phyloP scores from a whole-genome alignment of 257 asterid genomes.

The Paraleonurus japonicus region DNA sequence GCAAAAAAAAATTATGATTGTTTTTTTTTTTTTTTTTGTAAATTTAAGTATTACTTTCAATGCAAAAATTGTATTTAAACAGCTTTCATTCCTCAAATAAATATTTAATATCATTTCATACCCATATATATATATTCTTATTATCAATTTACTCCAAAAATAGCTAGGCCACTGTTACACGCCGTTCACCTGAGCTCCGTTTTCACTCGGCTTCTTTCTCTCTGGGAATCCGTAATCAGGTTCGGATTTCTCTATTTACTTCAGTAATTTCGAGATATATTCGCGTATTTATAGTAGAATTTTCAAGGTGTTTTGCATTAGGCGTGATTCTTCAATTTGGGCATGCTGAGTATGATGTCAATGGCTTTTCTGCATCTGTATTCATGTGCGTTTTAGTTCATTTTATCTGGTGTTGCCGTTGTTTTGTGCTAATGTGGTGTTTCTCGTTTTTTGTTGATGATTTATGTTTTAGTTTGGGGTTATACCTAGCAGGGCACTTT shows the following conservation, averaged over 20 bases:
- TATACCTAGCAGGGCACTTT: neutral
- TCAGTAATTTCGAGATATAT: neutral
- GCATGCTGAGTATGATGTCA: neutral
- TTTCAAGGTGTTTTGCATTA: neutral
- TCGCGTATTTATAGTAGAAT: neutral
- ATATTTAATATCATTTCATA: too few relatives aligned
- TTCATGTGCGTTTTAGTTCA: neutral
- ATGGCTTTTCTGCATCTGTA: neutral
- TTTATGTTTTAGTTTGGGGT: neutral
- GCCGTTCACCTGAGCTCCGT: neutral
- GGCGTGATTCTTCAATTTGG: neutral
- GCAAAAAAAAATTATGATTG: too few relatives aligned
- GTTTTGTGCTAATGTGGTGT: neutral
- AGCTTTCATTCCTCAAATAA: too few relatives aligned
- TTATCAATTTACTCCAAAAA: neutral
- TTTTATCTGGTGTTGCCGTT: neutral
- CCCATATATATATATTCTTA: neutral
- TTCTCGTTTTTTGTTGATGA: neutral
- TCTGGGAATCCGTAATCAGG: slow-evolving; percentile 15
- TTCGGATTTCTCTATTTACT: neutral
- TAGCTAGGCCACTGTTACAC: neutral
- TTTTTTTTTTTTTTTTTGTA: too few relatives aligned
- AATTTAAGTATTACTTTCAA: too few relatives aligned
- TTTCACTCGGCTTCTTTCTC: neutral
- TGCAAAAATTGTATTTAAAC: too few relatives aligned